Evolutionary conservation across 176 grass and related monocot species (phyloP).

Genomic region (Ampelocalamus luodianensis): DNA sequence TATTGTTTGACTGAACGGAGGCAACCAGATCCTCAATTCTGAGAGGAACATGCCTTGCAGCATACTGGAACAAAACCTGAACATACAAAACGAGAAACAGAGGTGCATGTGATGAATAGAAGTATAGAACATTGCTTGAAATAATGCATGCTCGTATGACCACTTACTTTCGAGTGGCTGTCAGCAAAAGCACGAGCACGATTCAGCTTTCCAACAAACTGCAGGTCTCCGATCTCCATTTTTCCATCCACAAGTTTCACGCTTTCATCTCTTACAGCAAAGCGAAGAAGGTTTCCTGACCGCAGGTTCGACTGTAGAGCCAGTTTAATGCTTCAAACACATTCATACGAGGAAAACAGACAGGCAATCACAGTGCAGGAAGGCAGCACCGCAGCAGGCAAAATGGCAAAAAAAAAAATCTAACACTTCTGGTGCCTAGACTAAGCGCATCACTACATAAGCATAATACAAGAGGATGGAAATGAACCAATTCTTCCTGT

Average conservation of each 20-base stretch:
- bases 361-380: background rate
- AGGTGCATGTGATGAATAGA: constrained; percentile 9
- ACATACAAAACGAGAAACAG: constrained; percentile 16
- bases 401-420: background rate
- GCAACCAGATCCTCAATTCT: constrained; percentile 74
- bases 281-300: constrained; percentile 74
- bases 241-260: constrained; percentile 86
- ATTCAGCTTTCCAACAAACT: constrained; percentile 69
- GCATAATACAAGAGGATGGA: background rate
- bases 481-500: background rate
- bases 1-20: constrained; percentile 61
- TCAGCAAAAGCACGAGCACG: constrained; percentile 82
- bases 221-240: constrained; percentile 66
- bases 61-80: constrained; percentile 94
- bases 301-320: constrained; percentile 61
- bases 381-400: background rate
- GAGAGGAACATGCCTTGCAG: constrained; percentile 74
- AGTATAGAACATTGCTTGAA: constrained; percentile 9
- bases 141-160: constrained; percentile 13
- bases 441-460: background rate
- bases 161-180: constrained; percentile 88
- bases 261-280: constrained; percentile 81
- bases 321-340: constrained; percentile 2
- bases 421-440: background rate
- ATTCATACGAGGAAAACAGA: constrained; percentile 2